These are phyloP conservation scores for Inga oerstediana DNA, from an alignment of 306 rosid genomes.

Conservation along the genomic window DNA sequence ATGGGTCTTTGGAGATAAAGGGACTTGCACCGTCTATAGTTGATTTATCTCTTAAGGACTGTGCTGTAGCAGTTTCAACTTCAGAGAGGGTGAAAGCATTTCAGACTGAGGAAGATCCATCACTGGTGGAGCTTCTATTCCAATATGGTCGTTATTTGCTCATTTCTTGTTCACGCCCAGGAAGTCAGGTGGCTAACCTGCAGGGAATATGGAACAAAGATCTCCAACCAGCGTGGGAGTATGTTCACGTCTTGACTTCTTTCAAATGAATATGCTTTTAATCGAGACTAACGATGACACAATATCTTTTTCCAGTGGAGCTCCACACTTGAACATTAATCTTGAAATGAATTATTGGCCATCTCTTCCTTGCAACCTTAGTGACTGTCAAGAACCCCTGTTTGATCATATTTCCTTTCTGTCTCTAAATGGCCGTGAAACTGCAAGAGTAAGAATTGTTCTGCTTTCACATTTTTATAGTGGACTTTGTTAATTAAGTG, in stretches of 20 bases:
- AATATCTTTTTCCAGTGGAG: constrained; percentile 55
- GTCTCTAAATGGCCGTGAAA: constrained; percentile 66
- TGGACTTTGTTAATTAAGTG: neutral
- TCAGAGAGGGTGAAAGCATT: constrained; percentile 75
- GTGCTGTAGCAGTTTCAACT: constrained; percentile 49
- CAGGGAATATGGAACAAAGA: constrained; percentile 88
- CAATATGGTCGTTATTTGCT: constrained; percentile 86
- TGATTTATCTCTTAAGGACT: constrained; percentile 22
- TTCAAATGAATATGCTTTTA: constrained; percentile 23
- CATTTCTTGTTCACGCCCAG: constrained; percentile 73
- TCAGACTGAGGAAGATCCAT: constrained; percentile 78
- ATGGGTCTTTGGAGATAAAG: constrained; percentile 33
- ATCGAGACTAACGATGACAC: constrained; percentile 27
- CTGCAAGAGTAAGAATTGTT: constrained; percentile 59
- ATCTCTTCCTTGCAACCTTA: constrained; percentile 83
- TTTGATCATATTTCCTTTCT: constrained; percentile 58
- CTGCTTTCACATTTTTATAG: neutral
- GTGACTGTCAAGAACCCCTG: constrained; percentile 80
- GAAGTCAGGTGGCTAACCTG: constrained; percentile 76
- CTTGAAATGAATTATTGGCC: constrained; percentile 93
- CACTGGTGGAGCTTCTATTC: constrained; percentile 71
- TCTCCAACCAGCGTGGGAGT: constrained; percentile 76
- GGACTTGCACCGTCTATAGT: neutral
- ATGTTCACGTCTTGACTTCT: constrained; percentile 23
- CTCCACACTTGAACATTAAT: constrained; percentile 84